These are phyloP conservation scores for Backusella psychrophila DNA, from an alignment of 192 early-diverging fungal species.

Conservation along the genomic window DNA sequence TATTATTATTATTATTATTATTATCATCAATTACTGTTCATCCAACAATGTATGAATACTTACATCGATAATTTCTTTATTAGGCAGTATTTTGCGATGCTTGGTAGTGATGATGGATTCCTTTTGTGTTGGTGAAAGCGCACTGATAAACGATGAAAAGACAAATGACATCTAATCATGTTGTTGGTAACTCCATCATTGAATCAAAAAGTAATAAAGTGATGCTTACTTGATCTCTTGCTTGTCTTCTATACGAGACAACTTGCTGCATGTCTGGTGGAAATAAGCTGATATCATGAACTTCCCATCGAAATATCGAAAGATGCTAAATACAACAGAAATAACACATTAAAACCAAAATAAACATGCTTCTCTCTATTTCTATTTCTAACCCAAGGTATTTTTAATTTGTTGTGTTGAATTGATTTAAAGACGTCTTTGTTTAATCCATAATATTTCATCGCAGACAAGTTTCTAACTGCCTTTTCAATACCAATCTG, in stretches of 20 bases:
- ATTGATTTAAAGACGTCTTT: neutral
- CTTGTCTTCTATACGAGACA: conserved; percentile 32
- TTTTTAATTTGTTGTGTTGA: neutral
- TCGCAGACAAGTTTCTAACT: neutral
- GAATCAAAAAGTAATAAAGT: neutral
- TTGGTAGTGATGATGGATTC: conserved; percentile 11
- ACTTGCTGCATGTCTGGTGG: conserved; percentile 42
- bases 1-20: neutral
- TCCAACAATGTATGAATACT: neutral
- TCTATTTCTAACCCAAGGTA: conserved; percentile 1
- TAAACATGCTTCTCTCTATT: neutral
- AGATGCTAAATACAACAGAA: conserved; percentile 29
- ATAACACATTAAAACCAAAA: neutral
- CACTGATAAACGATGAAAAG: conserved; percentile 3
- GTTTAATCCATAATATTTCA: neutral
- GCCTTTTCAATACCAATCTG: neutral
- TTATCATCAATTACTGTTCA: neutral
- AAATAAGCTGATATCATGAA: conserved; percentile 41
- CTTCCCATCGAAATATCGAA: conserved; percentile 51
- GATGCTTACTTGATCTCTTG: conserved; percentile 31
- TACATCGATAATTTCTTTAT: neutral
- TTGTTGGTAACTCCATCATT: neutral
- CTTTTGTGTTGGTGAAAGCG: neutral
- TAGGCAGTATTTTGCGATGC: neutral
- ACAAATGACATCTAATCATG: conserved; percentile 14